Percentiles rank a stretch among this genome's conserved stretches.
These are phyloP conservation scores for Emericellopsis atlantica DNA, from an alignment of 2,329 filamentous ascomycete genomes.

Conservation along the genomic window DNA sequence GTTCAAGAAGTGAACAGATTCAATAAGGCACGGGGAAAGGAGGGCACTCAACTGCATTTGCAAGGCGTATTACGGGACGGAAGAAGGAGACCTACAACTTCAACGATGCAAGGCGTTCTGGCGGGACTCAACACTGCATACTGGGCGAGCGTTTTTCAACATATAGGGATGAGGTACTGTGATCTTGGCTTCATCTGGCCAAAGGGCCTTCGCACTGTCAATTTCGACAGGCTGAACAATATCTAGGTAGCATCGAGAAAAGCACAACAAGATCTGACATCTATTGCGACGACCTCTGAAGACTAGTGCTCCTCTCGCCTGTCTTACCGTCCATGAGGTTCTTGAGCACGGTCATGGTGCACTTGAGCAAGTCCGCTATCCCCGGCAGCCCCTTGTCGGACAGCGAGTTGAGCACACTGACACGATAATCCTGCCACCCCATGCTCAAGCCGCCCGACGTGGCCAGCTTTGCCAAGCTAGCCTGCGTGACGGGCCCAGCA, in stretches of 20 bases:
- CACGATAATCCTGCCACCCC: slow-evolving; percentile 62
- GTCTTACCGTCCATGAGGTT: slow-evolving; percentile 22
- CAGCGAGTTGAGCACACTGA: slow-evolving; percentile 58
- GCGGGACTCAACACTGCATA: slow-evolving; percentile 19
- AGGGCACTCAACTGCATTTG: slow-evolving; percentile 19
- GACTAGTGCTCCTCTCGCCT: slow-evolving; percentile 4
- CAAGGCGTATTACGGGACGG: slow-evolving; percentile 8
- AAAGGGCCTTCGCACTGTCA: no score
- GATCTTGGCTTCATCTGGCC: no score
- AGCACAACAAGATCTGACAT: no score
- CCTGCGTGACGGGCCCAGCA: slow-evolving; percentile 57
- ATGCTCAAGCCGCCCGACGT: slow-evolving; percentile 53
- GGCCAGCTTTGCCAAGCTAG: slow-evolving; percentile 48
- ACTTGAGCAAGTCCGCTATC: slow-evolving; percentile 61
- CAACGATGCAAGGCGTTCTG: slow-evolving; percentile 11
- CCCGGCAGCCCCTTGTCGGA: slow-evolving; percentile 52
- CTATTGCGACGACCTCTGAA: no score
- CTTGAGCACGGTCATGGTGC: slow-evolving; percentile 66
- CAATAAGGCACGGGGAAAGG: background rate
- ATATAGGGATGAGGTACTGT: background rate
- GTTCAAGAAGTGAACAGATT: no score
- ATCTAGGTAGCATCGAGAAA: no score
- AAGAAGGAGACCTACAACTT: slow-evolving; percentile 6
- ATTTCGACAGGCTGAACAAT: no score
- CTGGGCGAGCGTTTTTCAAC: background rate